phyloP scores from a whole-genome alignment of 805 yeast species.

The Candida glaebosa region DNA sequence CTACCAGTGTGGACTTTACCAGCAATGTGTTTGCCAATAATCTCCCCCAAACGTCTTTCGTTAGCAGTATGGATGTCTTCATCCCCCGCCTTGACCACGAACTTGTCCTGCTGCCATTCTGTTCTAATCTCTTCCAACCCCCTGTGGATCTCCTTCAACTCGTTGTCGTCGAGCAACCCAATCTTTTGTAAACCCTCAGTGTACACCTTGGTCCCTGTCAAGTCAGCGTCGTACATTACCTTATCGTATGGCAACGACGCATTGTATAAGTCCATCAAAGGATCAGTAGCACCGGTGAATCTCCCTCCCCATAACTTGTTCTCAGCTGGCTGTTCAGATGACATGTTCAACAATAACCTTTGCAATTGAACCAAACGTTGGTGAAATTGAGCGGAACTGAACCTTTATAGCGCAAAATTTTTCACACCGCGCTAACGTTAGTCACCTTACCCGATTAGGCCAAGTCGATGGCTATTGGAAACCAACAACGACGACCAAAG shows the following conservation, averaged over 20 bases:
- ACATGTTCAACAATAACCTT: too few relatives aligned
- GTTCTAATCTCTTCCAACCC: conserved; percentile 69
- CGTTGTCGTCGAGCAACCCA: conserved; percentile 69
- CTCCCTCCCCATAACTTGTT: conserved; percentile 96
- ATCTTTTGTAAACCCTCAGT: conserved; percentile 81
- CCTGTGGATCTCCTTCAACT: conserved; percentile 73
- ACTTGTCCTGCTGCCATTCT: conserved; percentile 76
- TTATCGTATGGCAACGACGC: conserved; percentile 96
- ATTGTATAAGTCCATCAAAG: conserved; percentile 94
- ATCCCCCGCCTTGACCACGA: conserved; percentile 81
- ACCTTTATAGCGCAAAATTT: too few relatives aligned
- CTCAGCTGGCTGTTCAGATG: conserved; percentile 50
- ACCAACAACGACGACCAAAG: too few relatives aligned
- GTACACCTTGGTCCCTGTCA: conserved; percentile 91
- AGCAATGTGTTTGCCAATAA: conserved; percentile 88
- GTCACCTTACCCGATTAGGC: conserved; percentile 5
- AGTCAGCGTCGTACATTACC: conserved; percentile 90
- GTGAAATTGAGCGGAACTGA: too few relatives aligned
- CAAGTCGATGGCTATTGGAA: background rate
- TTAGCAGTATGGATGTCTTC: conserved; percentile 99
- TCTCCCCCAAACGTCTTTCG: conserved; percentile 95
- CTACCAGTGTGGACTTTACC: conserved; percentile 99
- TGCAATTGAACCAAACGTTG: too few relatives aligned
- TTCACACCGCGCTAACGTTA: conserved; percentile 5
- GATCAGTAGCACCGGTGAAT: conserved; percentile 95